Base-by-base conservation (phyloP, 257 asterid species). In the Solanum boliviense region DNA sequence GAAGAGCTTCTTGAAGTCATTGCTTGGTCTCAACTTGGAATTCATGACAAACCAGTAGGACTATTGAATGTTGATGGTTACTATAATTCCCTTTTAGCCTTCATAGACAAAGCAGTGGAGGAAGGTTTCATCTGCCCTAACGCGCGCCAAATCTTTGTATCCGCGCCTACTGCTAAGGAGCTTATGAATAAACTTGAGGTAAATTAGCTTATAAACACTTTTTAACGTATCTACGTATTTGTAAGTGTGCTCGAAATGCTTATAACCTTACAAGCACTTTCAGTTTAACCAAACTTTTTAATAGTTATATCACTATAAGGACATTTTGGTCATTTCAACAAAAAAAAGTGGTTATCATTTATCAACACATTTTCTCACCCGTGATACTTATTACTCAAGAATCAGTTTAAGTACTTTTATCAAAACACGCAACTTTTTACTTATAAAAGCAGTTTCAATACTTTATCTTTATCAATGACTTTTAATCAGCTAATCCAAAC, bases 1-100 rank as follows among this genome's bases (percentile, higher is more conserved):
- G 93, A 91, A 74, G 93, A 91, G 83, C 91, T 91, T 21, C 90
- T 91, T 84, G 93, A 91, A 88, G 93, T 91, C 3, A 89, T 89
- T 25, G 85, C 93, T 34, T 91, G 93, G 93, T 91, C 93, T 44
- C 93, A 91, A 89, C 93, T 91, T 5, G 92, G 93, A 32, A 91
- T 91, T 86, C 93, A 91, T 79, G 91, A 91, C 29, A 91, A 91
- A 88, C 93, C 93, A 31, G 93, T 91, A 87, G 93, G 93, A 31
- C 81, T 91, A 27, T 32, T 91, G 78, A 91, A 91, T 39, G 91
- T 91, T 41, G 93, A 91, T 76, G 93, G 91, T 15, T 91, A 91
- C 85, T 91, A 91, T 78, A 88, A 91, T 82, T 71, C 90, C 25
- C 83, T 91, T 70, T 46, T 91, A 41, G 74, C 91, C n/a, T 91